Evolutionary conservation across 257 asterid species (phyloP), one percentile per base, ranked within the genome.

Genomic region (Solanum chiquidenum): DNA sequence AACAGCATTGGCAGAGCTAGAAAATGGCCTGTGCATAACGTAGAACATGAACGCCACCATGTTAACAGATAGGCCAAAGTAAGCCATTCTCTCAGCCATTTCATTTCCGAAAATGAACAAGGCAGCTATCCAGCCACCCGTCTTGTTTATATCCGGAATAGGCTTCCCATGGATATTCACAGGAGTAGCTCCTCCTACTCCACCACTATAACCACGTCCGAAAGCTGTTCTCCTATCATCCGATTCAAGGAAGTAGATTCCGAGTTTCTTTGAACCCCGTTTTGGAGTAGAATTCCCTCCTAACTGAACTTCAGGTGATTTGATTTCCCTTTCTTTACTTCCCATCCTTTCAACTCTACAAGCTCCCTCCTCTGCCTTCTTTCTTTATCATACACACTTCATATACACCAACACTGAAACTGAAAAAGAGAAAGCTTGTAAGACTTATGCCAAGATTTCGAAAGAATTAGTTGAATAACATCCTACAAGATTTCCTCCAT

Each of bases 1-100:
- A 31, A 97, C 98, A 5, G 98, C 98, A 83, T 95, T 95, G 16
- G 99, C 99, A 5, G 99, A 95, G 82, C 90, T 93, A 33, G 96
- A 92, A 89, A 96, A 96, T 10, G 99, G 99, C 13, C 95, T 95
- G 88, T 96, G 99, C 99, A 96, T 96, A 7, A 96, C 90, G 83
- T 95, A 95, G 97, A 96, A 94, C 99, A 95, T 95, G 84, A 95
- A 96, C 1, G 98, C 98, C 88, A 96, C 99, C 99, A 94, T 96
- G 93, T 96, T 96, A 34, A 96, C 99, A 4, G 99, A 96, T 21
- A 96, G 94, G 33, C 99, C 99, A 87, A 94, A 96, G 88, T 96
- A 96, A 66, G 99, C 98, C 98, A 96, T 96, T 89, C 99, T 94
- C 92, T 96, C 99, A 9, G 99, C 98, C 98, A 96, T 96, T 91